Evolutionary conservation across 2,329 filamentous ascomycete species (phyloP), one percentile per base, ranked within the genome.

Genomic region (Lizonia empirigonia): DNA sequence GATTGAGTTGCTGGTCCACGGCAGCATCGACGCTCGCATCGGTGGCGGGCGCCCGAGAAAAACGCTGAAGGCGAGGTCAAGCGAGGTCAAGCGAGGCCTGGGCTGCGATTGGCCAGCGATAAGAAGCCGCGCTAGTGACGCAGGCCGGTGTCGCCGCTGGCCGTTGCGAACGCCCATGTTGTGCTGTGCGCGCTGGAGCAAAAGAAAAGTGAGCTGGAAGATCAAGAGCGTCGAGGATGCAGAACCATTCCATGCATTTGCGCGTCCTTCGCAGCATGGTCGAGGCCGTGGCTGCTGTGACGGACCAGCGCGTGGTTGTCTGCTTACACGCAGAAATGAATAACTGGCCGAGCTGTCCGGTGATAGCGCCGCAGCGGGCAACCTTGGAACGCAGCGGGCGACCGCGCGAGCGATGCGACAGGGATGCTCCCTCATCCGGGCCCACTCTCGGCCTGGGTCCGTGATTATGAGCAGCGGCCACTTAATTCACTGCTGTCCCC

Each of bases 71-170:
- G 18, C 24, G n/a, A n/a, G 44, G n/a, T n/a, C n/a, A n/a, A n/a
- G n/a, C n/a, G n/a, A n/a, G n/a, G 49, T 27, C 44, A 40, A 32
- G 23, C 50, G 55, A 42, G 6, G 40, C 50, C 2, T n/a, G 30
- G 22, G 20, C 3, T 22, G 44, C 49, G 44, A 68, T 67, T 68
- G 67, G 67, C 37, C 49, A 60, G 55, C 62, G 66, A 69, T 67
- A 69, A 66, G 44, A 24, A 16, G 13, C 3, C 6, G 8, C 39
- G 34, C 44, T 48, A 48, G 44, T 27, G 48, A 23, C 39, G 44
- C 47, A 38, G 45, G 26, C 29, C 23, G 32, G 36, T 30, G 22
- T 41, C 45, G 32, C 41, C 49, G 49, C 37, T 32, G 39, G 48
- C 23, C 42, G 37, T 42, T 46, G 19, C 18, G 34, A 35, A 38